Evolutionary conservation across 176 grass and related monocot genomes (phyloP).

Genomic region (Paspalum notatum): DNA sequence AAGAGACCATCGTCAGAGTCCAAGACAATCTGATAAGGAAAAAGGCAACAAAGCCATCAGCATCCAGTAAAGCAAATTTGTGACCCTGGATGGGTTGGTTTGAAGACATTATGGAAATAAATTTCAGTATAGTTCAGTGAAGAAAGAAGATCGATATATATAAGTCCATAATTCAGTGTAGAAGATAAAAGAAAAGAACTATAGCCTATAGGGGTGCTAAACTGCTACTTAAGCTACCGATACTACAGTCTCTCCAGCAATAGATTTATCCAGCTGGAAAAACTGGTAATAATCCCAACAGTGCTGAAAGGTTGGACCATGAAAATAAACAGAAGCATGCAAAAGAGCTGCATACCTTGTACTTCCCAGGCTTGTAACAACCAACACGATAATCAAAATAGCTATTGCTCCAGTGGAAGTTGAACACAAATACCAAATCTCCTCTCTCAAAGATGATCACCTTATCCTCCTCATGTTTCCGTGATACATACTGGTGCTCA

Average conservation of each 20-base stretch:
- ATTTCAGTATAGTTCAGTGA: slow-evolving; percentile 17
- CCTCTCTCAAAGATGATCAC: slow-evolving; percentile 92
- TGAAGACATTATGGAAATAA: background rate
- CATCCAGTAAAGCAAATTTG: background rate
- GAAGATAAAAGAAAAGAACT: background rate
- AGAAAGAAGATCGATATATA: background rate
- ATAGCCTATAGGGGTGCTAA: background rate
- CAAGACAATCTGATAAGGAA: slow-evolving; percentile 59
- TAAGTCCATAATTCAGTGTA: background rate
- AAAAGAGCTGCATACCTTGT: slow-evolving; percentile 67
- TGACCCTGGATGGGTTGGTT: slow-evolving; percentile 3
- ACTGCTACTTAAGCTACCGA: background rate
- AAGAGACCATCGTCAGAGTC: slow-evolving; percentile 90
- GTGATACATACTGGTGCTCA: slow-evolving; percentile 85
- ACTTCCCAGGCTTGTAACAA: slow-evolving; percentile 92
- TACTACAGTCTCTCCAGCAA: slow-evolving; percentile 10
- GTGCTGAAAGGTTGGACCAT: background rate
- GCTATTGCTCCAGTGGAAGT: slow-evolving; percentile 95
- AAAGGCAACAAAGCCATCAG: slow-evolving; percentile 11
- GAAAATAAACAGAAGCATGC: background rate
- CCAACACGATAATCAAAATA: slow-evolving; percentile 84
- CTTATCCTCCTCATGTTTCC: slow-evolving; percentile 92
- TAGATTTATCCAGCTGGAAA: slow-evolving; percentile 24
- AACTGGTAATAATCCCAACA: background rate
- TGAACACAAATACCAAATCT: slow-evolving; percentile 94